Conservation (phyloP, 495 filamentous ascomycete genomes). For the Lophiostoma macrostomum region DNA sequence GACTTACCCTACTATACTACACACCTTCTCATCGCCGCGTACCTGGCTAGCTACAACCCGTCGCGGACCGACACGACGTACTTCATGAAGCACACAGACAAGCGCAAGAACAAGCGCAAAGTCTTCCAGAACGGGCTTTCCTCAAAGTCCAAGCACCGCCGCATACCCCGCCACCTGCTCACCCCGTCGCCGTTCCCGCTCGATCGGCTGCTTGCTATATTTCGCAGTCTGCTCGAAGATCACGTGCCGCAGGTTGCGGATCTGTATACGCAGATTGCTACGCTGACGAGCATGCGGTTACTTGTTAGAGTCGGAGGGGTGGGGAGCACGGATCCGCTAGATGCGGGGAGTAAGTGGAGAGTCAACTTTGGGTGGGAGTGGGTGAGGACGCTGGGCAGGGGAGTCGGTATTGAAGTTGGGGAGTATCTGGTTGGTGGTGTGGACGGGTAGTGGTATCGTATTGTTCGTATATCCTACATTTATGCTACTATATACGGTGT, state of each 20-base stretch:
- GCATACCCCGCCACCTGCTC: conserved; percentile 66
- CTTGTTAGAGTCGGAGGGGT: conserved; percentile 59
- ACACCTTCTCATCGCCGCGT: conserved; percentile 78
- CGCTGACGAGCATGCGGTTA: conserved; percentile 72
- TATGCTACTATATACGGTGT: too few relatives aligned
- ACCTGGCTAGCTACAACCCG: conserved; percentile 87
- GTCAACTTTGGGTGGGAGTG: conserved; percentile 75
- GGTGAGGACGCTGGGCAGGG: conserved; percentile 59
- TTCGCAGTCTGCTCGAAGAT: conserved; percentile 72
- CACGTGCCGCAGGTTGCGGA: conserved; percentile 54
- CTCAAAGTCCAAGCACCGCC: conserved; percentile 36
- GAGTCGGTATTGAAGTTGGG: conserved; percentile 68
- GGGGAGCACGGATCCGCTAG: conserved; percentile 54
- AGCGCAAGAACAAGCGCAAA: conserved; percentile 47
- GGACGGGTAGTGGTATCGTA: conserved; percentile 8
- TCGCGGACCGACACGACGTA: conserved; percentile 71
- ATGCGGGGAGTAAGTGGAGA: conserved; percentile 67
- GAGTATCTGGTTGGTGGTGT: conserved; percentile 59
- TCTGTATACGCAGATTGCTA: conserved; percentile 59
- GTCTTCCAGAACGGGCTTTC: background rate
- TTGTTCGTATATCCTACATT: too few relatives aligned
- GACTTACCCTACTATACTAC: conserved; percentile 76
- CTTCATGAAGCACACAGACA: conserved; percentile 77
- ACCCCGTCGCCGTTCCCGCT: conserved; percentile 77
- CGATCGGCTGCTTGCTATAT: conserved; percentile 85